phyloP scores from a whole-genome alignment of 805 yeast species.

The Lipomyces yamanashiensis region DNA sequence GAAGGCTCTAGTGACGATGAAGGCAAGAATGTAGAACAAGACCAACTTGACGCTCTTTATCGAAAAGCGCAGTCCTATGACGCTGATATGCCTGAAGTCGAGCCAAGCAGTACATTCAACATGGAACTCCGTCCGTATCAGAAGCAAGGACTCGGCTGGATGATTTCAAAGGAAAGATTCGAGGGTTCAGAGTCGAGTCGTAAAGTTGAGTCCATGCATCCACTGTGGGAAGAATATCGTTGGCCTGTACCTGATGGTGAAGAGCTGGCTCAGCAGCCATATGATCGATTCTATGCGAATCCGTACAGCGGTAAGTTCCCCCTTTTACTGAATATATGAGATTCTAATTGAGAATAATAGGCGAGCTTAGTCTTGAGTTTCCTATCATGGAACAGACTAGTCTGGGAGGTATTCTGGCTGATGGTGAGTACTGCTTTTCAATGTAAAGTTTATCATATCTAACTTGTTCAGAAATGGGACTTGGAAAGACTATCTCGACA shows the following conservation, averaged over 20 bases:
- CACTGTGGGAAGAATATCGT: conserved; percentile 77
- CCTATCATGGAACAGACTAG: conserved; percentile 63
- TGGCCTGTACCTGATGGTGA: conserved; percentile 65
- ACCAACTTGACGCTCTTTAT: conserved; percentile 78
- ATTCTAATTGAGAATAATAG: conserved; percentile 59
- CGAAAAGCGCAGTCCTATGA: conserved; percentile 69
- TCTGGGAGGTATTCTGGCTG: conserved; percentile 88
- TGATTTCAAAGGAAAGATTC: conserved; percentile 39
- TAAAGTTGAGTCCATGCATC: conserved; percentile 67
- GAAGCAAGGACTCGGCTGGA: conserved; percentile 60
- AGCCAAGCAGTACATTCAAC: conserved; percentile 59
- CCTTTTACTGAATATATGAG: not conserved
- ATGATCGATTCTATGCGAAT: conserved; percentile 39
- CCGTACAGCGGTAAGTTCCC: conserved; percentile 31
- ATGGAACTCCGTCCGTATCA: conserved; percentile 75
- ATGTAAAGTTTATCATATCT: not conserved
- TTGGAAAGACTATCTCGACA: conserved; percentile 90
- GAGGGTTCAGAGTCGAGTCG: conserved; percentile 43
- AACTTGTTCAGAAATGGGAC: conserved; percentile 69
- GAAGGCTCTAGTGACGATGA: conserved; percentile 36
- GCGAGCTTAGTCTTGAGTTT: conserved; percentile 70
- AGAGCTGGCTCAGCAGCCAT: conserved; percentile 11
- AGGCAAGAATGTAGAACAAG: conserved; percentile 58
- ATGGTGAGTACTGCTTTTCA: conserved; percentile 50
- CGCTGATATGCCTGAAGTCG: conserved; percentile 64